A percentile compares a stretch with the other conserved stretches of the same genome.
Evolutionary conservation across 1,284 basidiomycete species (phyloP).

Genomic region (Peniophora sp.): DNA sequence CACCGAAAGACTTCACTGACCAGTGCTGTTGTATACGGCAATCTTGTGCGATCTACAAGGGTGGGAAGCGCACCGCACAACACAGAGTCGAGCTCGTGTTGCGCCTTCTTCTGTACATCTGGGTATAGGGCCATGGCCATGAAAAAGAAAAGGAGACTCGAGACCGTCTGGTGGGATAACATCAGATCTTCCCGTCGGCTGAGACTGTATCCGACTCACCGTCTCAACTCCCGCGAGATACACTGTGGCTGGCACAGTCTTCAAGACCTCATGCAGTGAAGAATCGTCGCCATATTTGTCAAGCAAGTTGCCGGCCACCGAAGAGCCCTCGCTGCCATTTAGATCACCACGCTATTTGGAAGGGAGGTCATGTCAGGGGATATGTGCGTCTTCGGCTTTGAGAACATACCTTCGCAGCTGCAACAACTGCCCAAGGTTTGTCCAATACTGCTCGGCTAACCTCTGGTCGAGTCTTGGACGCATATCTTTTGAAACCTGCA

Average conservation of each 20-base stretch:
- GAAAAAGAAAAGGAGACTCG: conserved; percentile 3
- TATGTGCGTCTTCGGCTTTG: too few relatives aligned
- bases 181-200: not conserved
- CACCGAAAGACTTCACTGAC: conserved; percentile 12
- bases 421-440: not conserved
- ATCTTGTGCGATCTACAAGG: conserved; percentile 7
- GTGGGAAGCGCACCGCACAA: conserved; percentile 9
- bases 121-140: conserved; percentile 13
- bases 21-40: conserved; percentile 11
- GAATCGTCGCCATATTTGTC: not conserved
- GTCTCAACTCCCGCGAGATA: not conserved
- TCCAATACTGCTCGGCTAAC: not conserved
- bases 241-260: not conserved
- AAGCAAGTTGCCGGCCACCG: not conserved
- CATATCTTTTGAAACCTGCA: conserved; percentile 22
- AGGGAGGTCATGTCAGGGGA: not conserved
- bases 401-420: not conserved
- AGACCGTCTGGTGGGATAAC: conserved; percentile 7
- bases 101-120: conserved; percentile 8
- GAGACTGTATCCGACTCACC: not conserved
- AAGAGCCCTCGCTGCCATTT: not conserved
- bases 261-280: not conserved
- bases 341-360: not conserved
- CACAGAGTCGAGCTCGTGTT: conserved; percentile 12
- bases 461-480: conserved; percentile 2